Evolutionary conservation across 2,329 filamentous ascomycete genomes (phyloP), one percentile per base, ranked within the genome.

Genomic region (Kalmusia sp.): DNA sequence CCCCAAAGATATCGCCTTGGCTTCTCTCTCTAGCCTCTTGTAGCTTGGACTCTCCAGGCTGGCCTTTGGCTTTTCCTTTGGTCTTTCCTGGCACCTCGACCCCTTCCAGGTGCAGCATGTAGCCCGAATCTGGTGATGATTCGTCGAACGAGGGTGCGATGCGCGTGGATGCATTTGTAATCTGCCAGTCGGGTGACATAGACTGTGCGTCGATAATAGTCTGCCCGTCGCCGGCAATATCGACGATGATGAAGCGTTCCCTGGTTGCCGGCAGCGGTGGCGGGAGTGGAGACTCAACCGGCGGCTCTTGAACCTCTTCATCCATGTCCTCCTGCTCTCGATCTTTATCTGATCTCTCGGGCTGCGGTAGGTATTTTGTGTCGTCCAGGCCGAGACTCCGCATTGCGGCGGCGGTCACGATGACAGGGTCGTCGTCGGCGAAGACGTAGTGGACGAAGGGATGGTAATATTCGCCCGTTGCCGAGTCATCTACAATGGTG

Each of bases 361-460:
- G 52, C 24, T 68, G 54, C 52, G 73, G 59, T 57, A 71, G 57
- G 65, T 68, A 64, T 53, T 73, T 79, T 76, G 52, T 77, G 27
- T 75, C 72, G 49, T 75, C 70, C 30, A 78, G 49, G 70, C 84
- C 74, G 73, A 87, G 71, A 17, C 81, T 80, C 28, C 80, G 79
- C 54, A 87, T 73, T 4, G 83, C 82, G 2, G 89, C 87, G 31
- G 86, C 82, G 1, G 89, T 89, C 31, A 96, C 80, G 38, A 90
- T 79, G 40, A 93, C 89, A 2, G 87, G 84, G 69, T 97, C 92
- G 75, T 98, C 95, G 74, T 98, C 93, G 63, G 86, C 85, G 78
- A 99, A 98, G 68, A 98, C 84, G 77, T 98, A 98, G 77, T 93
- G 92, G 1, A 96, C 87, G 48, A 85, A 87, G 1, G 93, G 95